Conservation (phyloP, 768 basidiomycete genomes). For the Boletus reticulatus region DNA sequence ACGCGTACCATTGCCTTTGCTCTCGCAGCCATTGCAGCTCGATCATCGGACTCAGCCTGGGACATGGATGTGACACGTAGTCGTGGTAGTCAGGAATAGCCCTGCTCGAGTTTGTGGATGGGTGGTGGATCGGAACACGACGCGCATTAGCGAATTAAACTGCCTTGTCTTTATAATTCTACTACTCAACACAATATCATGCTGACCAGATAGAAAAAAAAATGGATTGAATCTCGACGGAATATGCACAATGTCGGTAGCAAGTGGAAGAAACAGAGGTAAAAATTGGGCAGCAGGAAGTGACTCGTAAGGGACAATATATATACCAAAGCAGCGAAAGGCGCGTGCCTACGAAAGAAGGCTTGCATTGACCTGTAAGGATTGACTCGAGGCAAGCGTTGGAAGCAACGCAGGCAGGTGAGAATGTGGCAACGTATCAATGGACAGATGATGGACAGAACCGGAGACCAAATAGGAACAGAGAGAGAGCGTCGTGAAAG, state of each 20-base stretch:
- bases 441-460: conserved; percentile 35
- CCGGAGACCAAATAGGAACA: conserved; percentile 19
- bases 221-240: conserved; percentile 36
- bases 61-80: conserved; percentile 17
- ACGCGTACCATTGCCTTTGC: conserved; percentile 75
- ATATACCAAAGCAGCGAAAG: conserved; percentile 36
- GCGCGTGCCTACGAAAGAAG: conserved; percentile 30
- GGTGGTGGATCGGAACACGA: background rate
- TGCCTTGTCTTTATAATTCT: background rate
- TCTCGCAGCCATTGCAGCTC: conserved; percentile 78
- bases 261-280: conserved; percentile 33
- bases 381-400: conserved; percentile 59
- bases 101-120: background rate
- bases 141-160: conserved; percentile 1
- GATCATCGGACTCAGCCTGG: conserved; percentile 60
- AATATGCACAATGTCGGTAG: conserved; percentile 49
- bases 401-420: conserved; percentile 47
- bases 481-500: conserved; percentile 22
- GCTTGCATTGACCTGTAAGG: conserved; percentile 50
- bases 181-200: conserved; percentile 3
- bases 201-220: conserved; percentile 11
- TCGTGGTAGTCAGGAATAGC: conserved; percentile 2
- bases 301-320: conserved; percentile 34
- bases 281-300: conserved; percentile 33
- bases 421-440: conserved; percentile 52